Percentiles rank a stretch among this genome's conserved stretches.
phyloP scores from a whole-genome alignment of 1,284 basidiomycete genomes.

The Papiliotrema fonsecae region DNA sequence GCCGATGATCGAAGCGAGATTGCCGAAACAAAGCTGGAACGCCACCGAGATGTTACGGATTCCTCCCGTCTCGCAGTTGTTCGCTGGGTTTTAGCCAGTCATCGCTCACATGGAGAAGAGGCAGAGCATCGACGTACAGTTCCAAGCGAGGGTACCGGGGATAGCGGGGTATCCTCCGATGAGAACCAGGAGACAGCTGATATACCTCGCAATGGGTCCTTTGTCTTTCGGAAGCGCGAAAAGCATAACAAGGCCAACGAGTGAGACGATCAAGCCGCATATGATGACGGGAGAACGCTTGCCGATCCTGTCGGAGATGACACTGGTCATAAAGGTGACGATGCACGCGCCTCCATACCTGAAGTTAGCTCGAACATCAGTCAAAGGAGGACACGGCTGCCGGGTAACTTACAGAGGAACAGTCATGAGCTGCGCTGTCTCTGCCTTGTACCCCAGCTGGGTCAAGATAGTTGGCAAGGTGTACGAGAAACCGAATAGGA shows the following conservation, averaged over 20 bases:
- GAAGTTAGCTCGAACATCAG: not conserved
- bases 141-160: slow-evolving; percentile 13
- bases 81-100: slow-evolving; percentile 2
- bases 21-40: slow-evolving; percentile 15
- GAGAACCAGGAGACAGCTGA: slow-evolving; percentile 12
- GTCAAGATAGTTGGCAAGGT: slow-evolving; percentile 20
- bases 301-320: slow-evolving; percentile 14
- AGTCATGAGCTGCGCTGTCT: slow-evolving; percentile 23
- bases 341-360: slow-evolving; percentile 10
- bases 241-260: slow-evolving; percentile 20
- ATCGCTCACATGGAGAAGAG: not conserved
- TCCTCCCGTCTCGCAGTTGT: slow-evolving; percentile 16
- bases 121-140: slow-evolving; percentile 1
- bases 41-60: slow-evolving; percentile 20
- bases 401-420: slow-evolving; percentile 12
- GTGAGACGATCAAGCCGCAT: slow-evolving; percentile 17
- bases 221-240: slow-evolving; percentile 18
- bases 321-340: slow-evolving; percentile 5
- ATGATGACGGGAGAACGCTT: slow-evolving; percentile 15
- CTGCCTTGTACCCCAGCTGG: slow-evolving; percentile 24
- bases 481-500: slow-evolving; percentile 17
- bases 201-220: slow-evolving; percentile 16
- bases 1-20: slow-evolving; percentile 12
- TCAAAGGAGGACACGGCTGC: not conserved
- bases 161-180: slow-evolving; percentile 2